Evolutionary conservation across 495 filamentous ascomycete genomes (phyloP).

Genomic region (Daldinia concentrica): DNA sequence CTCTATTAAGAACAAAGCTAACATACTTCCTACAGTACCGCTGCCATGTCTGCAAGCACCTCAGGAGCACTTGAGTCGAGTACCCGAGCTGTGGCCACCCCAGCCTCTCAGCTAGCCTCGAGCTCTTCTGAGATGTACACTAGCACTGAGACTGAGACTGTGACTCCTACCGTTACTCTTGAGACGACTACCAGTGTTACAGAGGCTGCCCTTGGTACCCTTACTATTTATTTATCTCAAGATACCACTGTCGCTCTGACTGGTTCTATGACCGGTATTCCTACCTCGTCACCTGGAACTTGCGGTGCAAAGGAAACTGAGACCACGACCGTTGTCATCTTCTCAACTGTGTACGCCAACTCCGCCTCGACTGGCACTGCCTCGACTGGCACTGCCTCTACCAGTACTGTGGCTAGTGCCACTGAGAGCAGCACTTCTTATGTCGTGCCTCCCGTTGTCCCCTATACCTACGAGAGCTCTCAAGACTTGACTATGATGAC

Average conservation of each 20-base stretch:
- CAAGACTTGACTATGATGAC: background rate
- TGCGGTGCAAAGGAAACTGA: constrained; percentile 23
- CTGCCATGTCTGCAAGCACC: constrained; percentile 10
- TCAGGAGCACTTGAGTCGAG: background rate
- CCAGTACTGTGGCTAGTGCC: background rate
- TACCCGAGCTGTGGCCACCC: background rate
- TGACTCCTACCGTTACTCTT: constrained; percentile 23
- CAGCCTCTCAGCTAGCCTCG: background rate
- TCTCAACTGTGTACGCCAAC: constrained; percentile 35
- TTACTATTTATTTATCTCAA: constrained; percentile 13
- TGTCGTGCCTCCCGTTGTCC: background rate
- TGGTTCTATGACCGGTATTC: constrained; percentile 9
- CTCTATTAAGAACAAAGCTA: constrained; percentile 9
- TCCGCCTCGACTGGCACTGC: background rate
- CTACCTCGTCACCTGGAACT: constrained; percentile 1
- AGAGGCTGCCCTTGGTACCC: constrained; percentile 1
- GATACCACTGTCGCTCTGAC: background rate
- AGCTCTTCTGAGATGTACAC: constrained; percentile 15
- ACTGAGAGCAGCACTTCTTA: constrained; percentile 1
- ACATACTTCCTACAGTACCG: constrained; percentile 14
- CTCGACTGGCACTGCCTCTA: background rate
- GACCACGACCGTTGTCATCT: constrained; percentile 27
- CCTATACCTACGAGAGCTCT: background rate
- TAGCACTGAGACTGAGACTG: constrained; percentile 26
- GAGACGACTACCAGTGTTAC: constrained; percentile 21